Base-by-base conservation (phyloP, 495 filamentous ascomycete genomes). In the Xylaria sp. region DNA sequence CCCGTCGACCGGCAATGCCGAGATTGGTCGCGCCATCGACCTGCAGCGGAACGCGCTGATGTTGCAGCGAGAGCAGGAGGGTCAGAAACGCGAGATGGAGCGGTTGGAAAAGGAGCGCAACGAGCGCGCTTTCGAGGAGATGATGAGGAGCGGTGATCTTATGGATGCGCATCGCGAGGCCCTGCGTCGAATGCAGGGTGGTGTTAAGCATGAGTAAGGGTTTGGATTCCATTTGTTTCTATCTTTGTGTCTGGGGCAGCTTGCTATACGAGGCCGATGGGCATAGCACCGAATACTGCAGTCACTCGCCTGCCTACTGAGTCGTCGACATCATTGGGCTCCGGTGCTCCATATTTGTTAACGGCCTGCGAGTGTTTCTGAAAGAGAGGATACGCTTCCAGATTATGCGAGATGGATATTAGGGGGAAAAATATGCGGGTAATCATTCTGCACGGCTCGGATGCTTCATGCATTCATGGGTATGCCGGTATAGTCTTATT, bases 121-220 rank as follows among this genome's bases (percentile, higher is more conserved):
- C 2, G 85, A 90, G 55, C 85, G 84, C 55, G 83, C 85, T 61
- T 88, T 92, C 70, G 92, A 93, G 63, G 87, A 90, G 73, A 85
- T 89, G 68, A 96, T 97, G 93, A 85, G 93, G 57, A 89, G 88
- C 12, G 89, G 90, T 0, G 88, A 90, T 72, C 89, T 97, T 86
- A 82, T 91, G 44, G 92, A 93, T 53, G 84, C 90, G 50, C 95
- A 98, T 80, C 84, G 91, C 63, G 90, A 95, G 69, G 93, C 92
- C 0, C 86, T 98, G 87, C 84, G 93, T 73, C 88, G 85, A 78
- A 91, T 98, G 91, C 95, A 72, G 55, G 70, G 70, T 0, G 70
- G 55, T 33, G 70, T 72, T 8, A 72, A 62, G 44, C 55, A 72
- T 9, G 53, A 37, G 41, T 70, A 57, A 35, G n/a, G 44, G 15